Evolutionary conservation across 805 yeast species (phyloP).

Genomic region (Metschnikowia chrysomelidarum): DNA sequence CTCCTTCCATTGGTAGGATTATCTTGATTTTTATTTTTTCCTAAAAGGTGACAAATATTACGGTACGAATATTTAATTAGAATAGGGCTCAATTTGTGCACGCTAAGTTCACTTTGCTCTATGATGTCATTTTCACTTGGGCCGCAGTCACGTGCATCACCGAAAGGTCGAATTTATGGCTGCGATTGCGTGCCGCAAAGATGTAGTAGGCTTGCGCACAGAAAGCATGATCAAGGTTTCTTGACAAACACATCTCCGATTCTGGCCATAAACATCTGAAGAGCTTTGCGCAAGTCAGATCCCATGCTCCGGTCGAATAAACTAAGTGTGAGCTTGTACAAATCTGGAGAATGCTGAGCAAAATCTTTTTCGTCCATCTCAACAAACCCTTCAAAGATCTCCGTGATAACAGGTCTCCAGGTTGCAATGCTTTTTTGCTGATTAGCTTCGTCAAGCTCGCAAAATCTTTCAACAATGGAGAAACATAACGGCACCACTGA

Average conservation of each 20-base stretch:
- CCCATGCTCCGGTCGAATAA: conserved; percentile 62
- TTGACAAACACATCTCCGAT: conserved; percentile 44
- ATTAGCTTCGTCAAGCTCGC: conserved; percentile 71
- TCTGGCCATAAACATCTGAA: conserved; percentile 55
- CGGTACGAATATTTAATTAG: no score
- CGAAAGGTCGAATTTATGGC: no score
- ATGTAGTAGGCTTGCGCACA: no score
- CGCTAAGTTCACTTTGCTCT: no score
- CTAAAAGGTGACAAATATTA: no score
- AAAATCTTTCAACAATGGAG: conserved; percentile 66
- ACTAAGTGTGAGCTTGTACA: conserved; percentile 58
- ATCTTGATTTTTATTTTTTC: no score
- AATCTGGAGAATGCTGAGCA: conserved; percentile 50
- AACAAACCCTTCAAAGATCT: conserved; percentile 77
- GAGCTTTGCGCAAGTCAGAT: conserved; percentile 58
- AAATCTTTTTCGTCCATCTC: conserved; percentile 77
- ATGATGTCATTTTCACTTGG: no score
- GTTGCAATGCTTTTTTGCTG: conserved; percentile 76
- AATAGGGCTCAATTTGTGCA: no score
- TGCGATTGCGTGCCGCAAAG: no score
- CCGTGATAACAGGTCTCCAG: conserved; percentile 92
- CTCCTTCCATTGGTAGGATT: no score
- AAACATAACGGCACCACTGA: conserved; percentile 65
- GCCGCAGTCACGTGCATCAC: no score
- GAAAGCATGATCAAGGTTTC: background rate